Percentiles rank a stretch among this genome's conserved stretches.
Conservation (phyloP, 306 rosid genomes). For the Citrullus mucosospermus region DNA sequence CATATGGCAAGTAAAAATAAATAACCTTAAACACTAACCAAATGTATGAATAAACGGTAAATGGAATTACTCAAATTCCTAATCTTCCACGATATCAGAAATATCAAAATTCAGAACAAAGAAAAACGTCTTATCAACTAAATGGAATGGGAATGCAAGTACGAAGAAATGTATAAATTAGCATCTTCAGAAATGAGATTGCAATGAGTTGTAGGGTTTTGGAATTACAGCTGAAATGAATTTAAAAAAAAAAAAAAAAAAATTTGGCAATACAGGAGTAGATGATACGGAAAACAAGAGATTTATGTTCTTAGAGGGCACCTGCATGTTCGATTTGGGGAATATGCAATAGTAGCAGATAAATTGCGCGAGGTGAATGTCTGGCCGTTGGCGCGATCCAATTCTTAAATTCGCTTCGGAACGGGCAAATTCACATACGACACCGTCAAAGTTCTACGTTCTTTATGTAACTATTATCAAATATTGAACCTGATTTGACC, state of each 20-base stretch:
- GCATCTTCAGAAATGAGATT: neutral
- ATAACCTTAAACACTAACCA: neutral
- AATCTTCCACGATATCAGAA: neutral
- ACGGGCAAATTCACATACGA: neutral
- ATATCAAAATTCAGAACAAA: neutral
- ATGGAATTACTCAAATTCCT: too few relatives aligned
- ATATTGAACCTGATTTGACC: too few relatives aligned
- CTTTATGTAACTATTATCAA: neutral
- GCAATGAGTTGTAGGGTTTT: neutral
- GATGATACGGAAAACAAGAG: neutral
- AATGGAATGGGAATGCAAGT: neutral
- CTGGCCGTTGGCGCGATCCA: neutral
- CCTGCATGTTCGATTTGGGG: slow-evolving; percentile 7
- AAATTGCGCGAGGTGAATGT: neutral
- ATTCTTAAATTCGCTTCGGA: neutral
- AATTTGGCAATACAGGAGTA: neutral
- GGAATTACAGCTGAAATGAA: neutral
- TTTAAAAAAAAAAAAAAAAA: too few relatives aligned
- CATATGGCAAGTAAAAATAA: neutral
- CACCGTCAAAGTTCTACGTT: neutral
- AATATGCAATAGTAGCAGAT: neutral
- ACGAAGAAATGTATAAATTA: neutral
- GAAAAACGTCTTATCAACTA: neutral
- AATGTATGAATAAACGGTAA: neutral
- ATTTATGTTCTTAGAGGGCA: neutral